A percentile compares a stretch with the other conserved stretches of the same genome.
These are phyloP conservation scores for Parastagonospora avenae DNA, from an alignment of 2,329 filamentous ascomycete species.

Conservation along the genomic window DNA sequence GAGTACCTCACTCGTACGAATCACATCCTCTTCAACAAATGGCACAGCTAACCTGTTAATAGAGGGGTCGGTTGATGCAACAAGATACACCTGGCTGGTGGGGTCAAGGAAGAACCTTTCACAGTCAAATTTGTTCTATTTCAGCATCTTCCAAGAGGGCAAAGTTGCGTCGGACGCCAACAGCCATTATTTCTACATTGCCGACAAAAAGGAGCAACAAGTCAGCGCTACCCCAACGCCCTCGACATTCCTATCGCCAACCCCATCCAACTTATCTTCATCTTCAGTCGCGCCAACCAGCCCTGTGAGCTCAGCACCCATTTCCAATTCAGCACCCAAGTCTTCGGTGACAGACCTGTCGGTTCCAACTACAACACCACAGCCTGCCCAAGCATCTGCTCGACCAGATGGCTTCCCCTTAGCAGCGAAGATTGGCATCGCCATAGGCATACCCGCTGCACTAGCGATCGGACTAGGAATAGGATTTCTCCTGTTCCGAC, in stretches of 20 bases:
- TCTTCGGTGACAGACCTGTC: too few species aligned
- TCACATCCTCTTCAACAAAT: too few species aligned
- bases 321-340: not conserved
- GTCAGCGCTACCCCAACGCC: too few species aligned
- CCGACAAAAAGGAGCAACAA: not conserved
- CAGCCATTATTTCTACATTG: conserved; percentile 9
- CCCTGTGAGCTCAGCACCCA: not conserved
- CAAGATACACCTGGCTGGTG: conserved; percentile 8
- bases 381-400: not conserved
- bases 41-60: not conserved
- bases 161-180: not conserved
- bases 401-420: not conserved
- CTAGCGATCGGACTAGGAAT: not conserved
- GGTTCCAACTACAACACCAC: not conserved
- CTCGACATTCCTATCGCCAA: not conserved
- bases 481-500: conserved; percentile 3
- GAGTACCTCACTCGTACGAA: conserved; percentile 7
- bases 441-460: conserved; percentile 58
- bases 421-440: conserved; percentile 38
- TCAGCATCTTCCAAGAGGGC: conserved; percentile 8
- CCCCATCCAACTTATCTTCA: not conserved
- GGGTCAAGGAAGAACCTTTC: conserved; percentile 9
- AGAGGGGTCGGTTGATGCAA: conserved; percentile 2
- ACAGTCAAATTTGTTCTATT: conserved; percentile 7
- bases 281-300: not conserved